Base-by-base conservation (phyloP, 371 early-diverging fungal genomes). In the Basidiobolus heterosporus region DNA sequence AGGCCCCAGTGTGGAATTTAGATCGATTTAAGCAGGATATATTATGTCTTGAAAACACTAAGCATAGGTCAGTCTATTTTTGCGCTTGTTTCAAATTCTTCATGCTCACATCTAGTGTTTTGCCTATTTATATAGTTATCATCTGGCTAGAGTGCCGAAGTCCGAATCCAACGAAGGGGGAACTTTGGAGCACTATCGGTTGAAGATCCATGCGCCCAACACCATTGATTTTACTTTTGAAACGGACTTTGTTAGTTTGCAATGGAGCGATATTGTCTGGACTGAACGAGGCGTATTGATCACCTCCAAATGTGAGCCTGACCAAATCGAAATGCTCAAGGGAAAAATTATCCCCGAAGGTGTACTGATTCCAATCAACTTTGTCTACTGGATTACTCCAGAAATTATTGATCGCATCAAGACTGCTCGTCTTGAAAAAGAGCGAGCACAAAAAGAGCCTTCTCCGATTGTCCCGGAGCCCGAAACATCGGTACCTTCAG, bases 211-310 rank as follows among this genome's bases (percentile, higher is more conserved):
- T 56, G 56, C 41, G 54, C 60, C 0, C 46, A 56, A 15, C 39
- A 44, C 13, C 18, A 51, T 1, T 7, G 36, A 2, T 23, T 38
- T 49, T 11, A 23, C 53, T 38, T 39, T 50, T 1, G 60, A 59
- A 38, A 51, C 54, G 0, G 16, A 56, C 5, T 59, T 56, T 20
- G 60, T 56, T n/a, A 56, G 56, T 36, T 46, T 59, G 16, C 56
- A 56, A 21, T 59, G 60, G 60, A 56, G 56, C 21, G 60, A 59
- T 40, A 56, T 59, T 47, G 60, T 53, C 17, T 59, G 60, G 60
- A 56, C 56, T 5, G 60, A 59, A 35, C 60, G 56, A 21, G 60
- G 60, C 3, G 56, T 59, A 6, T 56, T 59, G 17, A 49, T 59
- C 30, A 30, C 30, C 30, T 30, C 30, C 30, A 30, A 30, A 9